Conservation (phyloP, 495 filamentous ascomycete species). For the Trichoderma asperelloides region DNA sequence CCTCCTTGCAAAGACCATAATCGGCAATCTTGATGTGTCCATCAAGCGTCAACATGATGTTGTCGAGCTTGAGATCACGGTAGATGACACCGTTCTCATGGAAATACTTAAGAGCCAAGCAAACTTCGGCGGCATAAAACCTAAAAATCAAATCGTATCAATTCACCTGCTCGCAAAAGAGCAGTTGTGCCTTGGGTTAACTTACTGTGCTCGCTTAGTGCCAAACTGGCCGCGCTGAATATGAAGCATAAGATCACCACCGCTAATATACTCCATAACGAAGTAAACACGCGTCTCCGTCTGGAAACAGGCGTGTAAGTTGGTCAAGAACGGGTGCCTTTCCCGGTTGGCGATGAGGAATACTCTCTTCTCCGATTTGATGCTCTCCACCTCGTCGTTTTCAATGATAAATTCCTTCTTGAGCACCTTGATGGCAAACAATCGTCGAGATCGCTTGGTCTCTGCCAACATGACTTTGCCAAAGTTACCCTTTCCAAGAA, state of each 20-base stretch:
- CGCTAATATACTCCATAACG: conserved; percentile 99
- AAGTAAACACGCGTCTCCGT: conserved; percentile 98
- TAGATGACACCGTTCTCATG: conserved; percentile 99
- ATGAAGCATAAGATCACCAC: conserved; percentile 97
- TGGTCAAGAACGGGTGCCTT: conserved; percentile 91
- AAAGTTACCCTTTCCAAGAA: conserved; percentile 98
- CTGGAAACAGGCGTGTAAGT: conserved; percentile 97
- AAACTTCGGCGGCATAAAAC: conserved; percentile 97
- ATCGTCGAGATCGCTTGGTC: conserved; percentile 80
- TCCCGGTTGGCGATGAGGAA: conserved; percentile 97
- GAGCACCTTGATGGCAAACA: conserved; percentile 98
- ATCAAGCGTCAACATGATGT: conserved; percentile 91
- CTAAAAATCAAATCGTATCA: conserved; percentile 29
- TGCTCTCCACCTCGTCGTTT: conserved; percentile 99
- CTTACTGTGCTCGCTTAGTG: conserved; percentile 89
- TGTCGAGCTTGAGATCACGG: conserved; percentile 98
- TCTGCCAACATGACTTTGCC: conserved; percentile 99
- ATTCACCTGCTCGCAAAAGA: background rate
- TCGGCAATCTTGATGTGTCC: conserved; percentile 98
- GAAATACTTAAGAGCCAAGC: conserved; percentile 96
- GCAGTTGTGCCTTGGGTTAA: background rate
- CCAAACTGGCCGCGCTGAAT: conserved; percentile 97
- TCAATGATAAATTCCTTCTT: conserved; percentile 99
- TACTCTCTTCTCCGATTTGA: conserved; percentile 92
- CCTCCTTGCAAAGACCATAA: conserved; percentile 98